These are phyloP conservation scores for Ogataea trehaloabstinens DNA, from an alignment of 805 yeast genomes.

Conservation along the genomic window DNA sequence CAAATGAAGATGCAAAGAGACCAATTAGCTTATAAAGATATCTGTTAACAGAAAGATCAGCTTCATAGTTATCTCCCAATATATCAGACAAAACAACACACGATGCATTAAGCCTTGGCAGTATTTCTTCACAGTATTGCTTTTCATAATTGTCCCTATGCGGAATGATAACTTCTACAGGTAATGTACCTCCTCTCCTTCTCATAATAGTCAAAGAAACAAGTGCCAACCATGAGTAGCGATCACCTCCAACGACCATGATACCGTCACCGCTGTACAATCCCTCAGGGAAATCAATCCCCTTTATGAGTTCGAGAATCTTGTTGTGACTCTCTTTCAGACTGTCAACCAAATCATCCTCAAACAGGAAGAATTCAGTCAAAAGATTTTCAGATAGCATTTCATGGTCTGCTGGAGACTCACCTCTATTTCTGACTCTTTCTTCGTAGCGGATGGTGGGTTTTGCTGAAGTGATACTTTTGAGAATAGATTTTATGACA, in stretches of 20 bases:
- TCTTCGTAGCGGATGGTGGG: slow-evolving; percentile 15
- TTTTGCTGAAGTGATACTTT: slow-evolving; percentile 17
- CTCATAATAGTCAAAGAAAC: slow-evolving; percentile 46
- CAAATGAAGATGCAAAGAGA: slow-evolving; percentile 44
- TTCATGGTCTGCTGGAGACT: slow-evolving; percentile 11
- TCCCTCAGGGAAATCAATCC: slow-evolving; percentile 24
- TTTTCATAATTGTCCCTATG: slow-evolving; percentile 35
- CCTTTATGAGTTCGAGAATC: slow-evolving; percentile 42
- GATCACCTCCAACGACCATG: slow-evolving; percentile 63
- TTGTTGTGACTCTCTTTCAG: slow-evolving; percentile 45
- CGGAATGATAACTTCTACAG: slow-evolving; percentile 42
- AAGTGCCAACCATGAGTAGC: slow-evolving; percentile 48
- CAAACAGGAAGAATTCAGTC: slow-evolving; percentile 37
- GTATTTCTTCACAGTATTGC: slow-evolving; percentile 36
- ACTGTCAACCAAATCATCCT: slow-evolving; percentile 37
- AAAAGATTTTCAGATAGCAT: slow-evolving; percentile 14
- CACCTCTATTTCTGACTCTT: slow-evolving; percentile 8
- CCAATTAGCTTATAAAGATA: slow-evolving; percentile 39
- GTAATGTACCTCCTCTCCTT: slow-evolving; percentile 47
- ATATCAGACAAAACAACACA: slow-evolving; percentile 40
- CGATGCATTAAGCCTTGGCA: slow-evolving; percentile 40
- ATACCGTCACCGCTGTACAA: slow-evolving; percentile 52
- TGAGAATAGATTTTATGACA: slow-evolving; percentile 20
- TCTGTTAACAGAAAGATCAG: slow-evolving; percentile 25
- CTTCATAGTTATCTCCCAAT: slow-evolving; percentile 31